phyloP scores from a whole-genome alignment of 1,284 basidiomycete species.

The Amylostereum areolatum region DNA sequence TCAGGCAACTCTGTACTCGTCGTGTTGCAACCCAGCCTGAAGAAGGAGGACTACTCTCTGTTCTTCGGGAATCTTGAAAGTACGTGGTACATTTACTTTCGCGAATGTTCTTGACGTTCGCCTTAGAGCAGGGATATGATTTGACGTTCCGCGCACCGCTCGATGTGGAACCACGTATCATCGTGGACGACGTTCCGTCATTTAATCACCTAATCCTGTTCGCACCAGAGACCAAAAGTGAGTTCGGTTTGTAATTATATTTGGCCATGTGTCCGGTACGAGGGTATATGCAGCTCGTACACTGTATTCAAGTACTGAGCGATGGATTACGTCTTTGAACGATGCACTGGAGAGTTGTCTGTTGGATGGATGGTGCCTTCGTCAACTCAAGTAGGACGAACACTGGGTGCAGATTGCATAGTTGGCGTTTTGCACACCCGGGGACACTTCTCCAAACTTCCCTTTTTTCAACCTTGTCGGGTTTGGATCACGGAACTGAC shows the following conservation, averaged over 20 bases:
- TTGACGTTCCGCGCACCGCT: slow-evolving; percentile 81
- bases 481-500: no score
- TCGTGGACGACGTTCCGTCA: slow-evolving; percentile 65
- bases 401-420: no score
- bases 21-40: slow-evolving; percentile 66
- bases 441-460: no score
- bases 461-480: no score
- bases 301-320: no score
- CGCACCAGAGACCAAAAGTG: slow-evolving; percentile 79
- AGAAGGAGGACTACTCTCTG: slow-evolving; percentile 64
- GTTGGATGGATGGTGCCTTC: no score
- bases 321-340: no score
- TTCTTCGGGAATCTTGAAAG: slow-evolving; percentile 80
- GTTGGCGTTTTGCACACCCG: no score
- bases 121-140: slow-evolving; percentile 67
- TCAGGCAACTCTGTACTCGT: slow-evolving; percentile 81
- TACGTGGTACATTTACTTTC: slow-evolving; percentile 28
- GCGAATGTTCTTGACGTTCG: background rate
- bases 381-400: no score
- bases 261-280: background rate
- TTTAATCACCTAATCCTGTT: slow-evolving; percentile 85
- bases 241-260: slow-evolving; percentile 15
- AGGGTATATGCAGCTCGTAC: no score
- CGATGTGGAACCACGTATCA: slow-evolving; percentile 57
- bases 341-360: no score